Evolutionary conservation across 2,329 filamentous ascomycete genomes (phyloP).

Genomic region (Westerdykella aurantiaca): DNA sequence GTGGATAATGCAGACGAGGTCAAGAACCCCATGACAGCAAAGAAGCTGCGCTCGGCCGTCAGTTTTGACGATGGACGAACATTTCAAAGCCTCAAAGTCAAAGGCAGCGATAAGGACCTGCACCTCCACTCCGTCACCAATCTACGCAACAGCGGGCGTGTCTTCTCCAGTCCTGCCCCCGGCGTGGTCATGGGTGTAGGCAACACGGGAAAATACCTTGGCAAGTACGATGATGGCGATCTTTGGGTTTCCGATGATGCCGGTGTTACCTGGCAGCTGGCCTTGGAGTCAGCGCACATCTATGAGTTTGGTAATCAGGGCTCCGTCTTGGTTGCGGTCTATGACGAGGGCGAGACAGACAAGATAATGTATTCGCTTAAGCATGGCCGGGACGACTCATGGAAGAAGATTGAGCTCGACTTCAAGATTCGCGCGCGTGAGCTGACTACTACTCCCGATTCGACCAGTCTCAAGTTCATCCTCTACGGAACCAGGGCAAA

Average conservation of each 20-base stretch:
- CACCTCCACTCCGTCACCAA: slow-evolving; percentile 93
- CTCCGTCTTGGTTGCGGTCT: slow-evolving; percentile 76
- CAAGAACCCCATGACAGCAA: slow-evolving; percentile 47
- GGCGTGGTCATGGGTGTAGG: slow-evolving; percentile 92
- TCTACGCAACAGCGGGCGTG: slow-evolving; percentile 70
- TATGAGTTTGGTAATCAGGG: slow-evolving; percentile 96
- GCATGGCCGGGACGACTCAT: slow-evolving; percentile 67
- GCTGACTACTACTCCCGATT: slow-evolving; percentile 85
- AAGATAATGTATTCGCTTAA: slow-evolving; percentile 75
- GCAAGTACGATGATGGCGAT: slow-evolving; percentile 65
- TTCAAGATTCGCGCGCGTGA: slow-evolving; percentile 64
- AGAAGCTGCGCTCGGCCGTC: slow-evolving; percentile 73
- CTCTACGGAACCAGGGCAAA: slow-evolving; percentile 55
- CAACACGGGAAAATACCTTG: slow-evolving; percentile 73
- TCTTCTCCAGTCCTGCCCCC: slow-evolving; percentile 90
- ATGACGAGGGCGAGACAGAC: slow-evolving; percentile 58
- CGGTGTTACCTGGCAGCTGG: slow-evolving; percentile 73
- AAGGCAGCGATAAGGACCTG: slow-evolving; percentile 59
- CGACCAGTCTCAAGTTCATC: slow-evolving; percentile 86
- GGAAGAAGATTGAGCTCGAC: slow-evolving; percentile 67
- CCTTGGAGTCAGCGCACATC: slow-evolving; percentile 76
- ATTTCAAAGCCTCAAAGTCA: slow-evolving; percentile 67
- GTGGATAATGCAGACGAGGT: slow-evolving; percentile 83
- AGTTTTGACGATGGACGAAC: slow-evolving; percentile 93
- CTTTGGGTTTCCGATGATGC: slow-evolving; percentile 89